Conservation (phyloP, 2,329 filamentous ascomycete genomes). For the Epichloe baconii region DNA sequence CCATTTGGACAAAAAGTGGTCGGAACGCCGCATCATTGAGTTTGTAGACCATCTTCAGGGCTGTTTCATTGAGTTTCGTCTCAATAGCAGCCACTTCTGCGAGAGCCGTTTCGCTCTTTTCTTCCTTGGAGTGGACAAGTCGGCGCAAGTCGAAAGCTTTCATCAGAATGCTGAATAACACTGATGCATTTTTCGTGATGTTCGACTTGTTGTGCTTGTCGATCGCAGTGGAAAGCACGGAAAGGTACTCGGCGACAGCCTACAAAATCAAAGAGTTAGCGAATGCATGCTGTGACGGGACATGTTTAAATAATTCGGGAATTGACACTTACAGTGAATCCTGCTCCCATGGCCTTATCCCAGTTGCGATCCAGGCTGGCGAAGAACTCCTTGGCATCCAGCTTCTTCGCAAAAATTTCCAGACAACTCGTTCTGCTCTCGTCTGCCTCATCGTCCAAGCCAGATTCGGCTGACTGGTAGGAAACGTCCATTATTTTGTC, state of each 20-base stretch:
- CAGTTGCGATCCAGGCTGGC: slow-evolving; percentile 61
- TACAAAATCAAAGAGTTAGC: slow-evolving; percentile 15
- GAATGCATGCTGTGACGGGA: neutral
- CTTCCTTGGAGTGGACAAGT: slow-evolving; percentile 34
- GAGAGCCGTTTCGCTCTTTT: slow-evolving; percentile 28
- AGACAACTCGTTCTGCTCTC: slow-evolving; percentile 57
- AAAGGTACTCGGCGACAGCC: slow-evolving; percentile 56
- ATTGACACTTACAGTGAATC: slow-evolving; percentile 42
- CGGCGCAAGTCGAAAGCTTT: slow-evolving; percentile 53
- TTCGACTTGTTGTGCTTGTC: slow-evolving; percentile 65
- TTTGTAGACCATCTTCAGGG: slow-evolving; percentile 89
- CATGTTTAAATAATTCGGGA: no score
- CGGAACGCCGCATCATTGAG: slow-evolving; percentile 89
- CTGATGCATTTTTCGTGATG: slow-evolving; percentile 60
- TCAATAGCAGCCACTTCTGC: slow-evolving; percentile 49
- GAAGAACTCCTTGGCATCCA: slow-evolving; percentile 67
- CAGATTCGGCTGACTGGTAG: slow-evolving; percentile 53
- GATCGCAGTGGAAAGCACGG: slow-evolving; percentile 56
- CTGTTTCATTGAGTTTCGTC: slow-evolving; percentile 50
- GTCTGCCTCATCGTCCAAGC: slow-evolving; percentile 47
- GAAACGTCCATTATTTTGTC: slow-evolving; percentile 60
- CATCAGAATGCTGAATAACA: slow-evolving; percentile 54
- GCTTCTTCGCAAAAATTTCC: slow-evolving; percentile 59
- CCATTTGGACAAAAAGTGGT: slow-evolving; percentile 74
- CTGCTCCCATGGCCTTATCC: slow-evolving; percentile 46